Evolutionary conservation across 139 green algal genomes (phyloP), one percentile per base, ranked within the genome.

Genomic region (Closterium sp.): DNA sequence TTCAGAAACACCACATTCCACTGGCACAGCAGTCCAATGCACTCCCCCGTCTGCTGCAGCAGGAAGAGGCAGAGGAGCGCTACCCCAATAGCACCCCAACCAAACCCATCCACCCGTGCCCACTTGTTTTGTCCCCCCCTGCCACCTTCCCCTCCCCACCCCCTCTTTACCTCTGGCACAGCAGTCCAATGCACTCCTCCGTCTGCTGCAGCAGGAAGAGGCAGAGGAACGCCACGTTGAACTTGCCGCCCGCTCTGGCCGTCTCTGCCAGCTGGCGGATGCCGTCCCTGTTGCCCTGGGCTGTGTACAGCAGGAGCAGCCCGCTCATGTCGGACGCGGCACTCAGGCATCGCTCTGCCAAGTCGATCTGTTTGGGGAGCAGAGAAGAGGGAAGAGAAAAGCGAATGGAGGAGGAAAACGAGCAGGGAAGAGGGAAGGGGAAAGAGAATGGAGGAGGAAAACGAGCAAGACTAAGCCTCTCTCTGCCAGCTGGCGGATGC

Each of bases 141-240:
- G 3, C 38, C 38, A 66, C 38, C 12, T 55, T 12, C 6, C 6
- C 6, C 36, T 55, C 36, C 36, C 4, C 4, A 55, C 6, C 36
- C 6, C 4, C 36, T 55, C 36, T 16, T 76, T 95, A 95, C 31
- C 94, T 93, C 30, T 94, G 86, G 4, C 95, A 30, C 64, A 99
- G 95, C 90, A 98, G 92, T 84, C 98, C 95, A 33, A 98, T 91
- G 91, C 98, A 99, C 25, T 90, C 95, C 33, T 98, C 94, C 38
- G 97, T 81, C 23, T 97, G 90, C 4, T 96, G 96, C 84, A 98
- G 95, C 94, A 99, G 95, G 93, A 99, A 97, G 55, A 96, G 94
- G 76, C 93, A 96, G 32, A 99, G 81, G 93, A 99, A 99, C 5
- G 96, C 96, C 43, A 99, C 96, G 88, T 99, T 99, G 91, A 95